phyloP scores from a whole-genome alignment of 306 rosid genomes.

The Cicer pinnatifidum region DNA sequence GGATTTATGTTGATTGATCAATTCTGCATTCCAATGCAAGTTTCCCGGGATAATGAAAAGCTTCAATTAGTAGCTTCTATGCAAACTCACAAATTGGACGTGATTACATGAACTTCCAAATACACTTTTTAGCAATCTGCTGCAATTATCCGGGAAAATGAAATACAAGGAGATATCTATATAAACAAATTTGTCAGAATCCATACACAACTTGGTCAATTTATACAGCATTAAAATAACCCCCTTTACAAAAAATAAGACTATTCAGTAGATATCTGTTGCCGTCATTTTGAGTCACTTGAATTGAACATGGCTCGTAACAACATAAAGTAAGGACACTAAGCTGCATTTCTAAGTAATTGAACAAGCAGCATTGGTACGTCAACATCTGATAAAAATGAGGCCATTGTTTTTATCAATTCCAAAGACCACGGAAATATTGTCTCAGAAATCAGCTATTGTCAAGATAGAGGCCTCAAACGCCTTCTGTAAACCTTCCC shows the following conservation, averaged over 20 bases:
- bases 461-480: conserved; percentile 16
- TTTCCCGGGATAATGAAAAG: no score
- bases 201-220: conserved; percentile 5
- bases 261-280: background rate
- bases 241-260: background rate
- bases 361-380: background rate
- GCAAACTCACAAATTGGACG: no score
- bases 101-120: no score
- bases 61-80: no score
- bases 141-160: conserved; percentile 6
- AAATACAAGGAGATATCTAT: background rate
- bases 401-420: background rate
- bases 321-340: background rate
- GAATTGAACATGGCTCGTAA: conserved; percentile 16
- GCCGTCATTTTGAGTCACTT: conserved; percentile 22
- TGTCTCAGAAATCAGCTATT: conserved; percentile 28
- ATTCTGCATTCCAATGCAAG: no score
- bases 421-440: background rate
- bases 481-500: conserved; percentile 56
- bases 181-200: background rate
- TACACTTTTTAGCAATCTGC: no score
- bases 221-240: conserved; percentile 3
- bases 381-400: background rate
- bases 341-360: background rate
- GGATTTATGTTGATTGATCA: no score